Conservation (phyloP, 2,329 filamentous ascomycete species). For the Colletotrichum tropicicola region DNA sequence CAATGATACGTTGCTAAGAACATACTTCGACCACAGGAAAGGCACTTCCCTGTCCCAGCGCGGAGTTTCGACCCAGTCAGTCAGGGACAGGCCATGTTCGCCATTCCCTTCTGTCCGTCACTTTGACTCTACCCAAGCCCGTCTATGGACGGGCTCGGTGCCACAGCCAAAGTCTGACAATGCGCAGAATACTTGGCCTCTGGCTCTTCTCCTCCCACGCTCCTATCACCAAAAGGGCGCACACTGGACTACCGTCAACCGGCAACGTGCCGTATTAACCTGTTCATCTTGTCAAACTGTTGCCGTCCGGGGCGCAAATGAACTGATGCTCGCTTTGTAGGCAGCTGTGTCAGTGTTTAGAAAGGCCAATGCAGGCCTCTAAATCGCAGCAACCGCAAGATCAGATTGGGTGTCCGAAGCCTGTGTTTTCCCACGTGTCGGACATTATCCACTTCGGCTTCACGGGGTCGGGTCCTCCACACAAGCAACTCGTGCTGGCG, state of each 20-base stretch:
- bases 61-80: not conserved
- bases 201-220: not conserved
- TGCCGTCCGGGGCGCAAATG: too few species aligned
- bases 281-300: too few species aligned
- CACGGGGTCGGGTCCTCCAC: not conserved
- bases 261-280: too few species aligned
- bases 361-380: too few species aligned
- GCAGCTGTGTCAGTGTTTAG: too few species aligned
- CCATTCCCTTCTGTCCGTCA: not conserved
- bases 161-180: not conserved
- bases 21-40: too few species aligned
- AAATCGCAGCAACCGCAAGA: too few species aligned
- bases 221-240: not conserved
- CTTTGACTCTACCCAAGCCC: not conserved
- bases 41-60: not conserved
- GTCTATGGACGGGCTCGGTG: too few species aligned
- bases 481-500: not conserved
- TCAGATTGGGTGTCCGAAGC: too few species aligned
- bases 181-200: not conserved
- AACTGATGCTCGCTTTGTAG: too few species aligned
- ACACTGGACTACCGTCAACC: too few species aligned
- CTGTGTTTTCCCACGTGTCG: not conserved
- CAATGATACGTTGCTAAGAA: too few species aligned
- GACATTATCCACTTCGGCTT: not conserved
- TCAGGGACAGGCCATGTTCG: constrained; percentile 3